Evolutionary conservation across 2,329 filamentous ascomycete species (phyloP), one percentile per base, ranked within the genome.

Genomic region (Stemphylium beticola): DNA sequence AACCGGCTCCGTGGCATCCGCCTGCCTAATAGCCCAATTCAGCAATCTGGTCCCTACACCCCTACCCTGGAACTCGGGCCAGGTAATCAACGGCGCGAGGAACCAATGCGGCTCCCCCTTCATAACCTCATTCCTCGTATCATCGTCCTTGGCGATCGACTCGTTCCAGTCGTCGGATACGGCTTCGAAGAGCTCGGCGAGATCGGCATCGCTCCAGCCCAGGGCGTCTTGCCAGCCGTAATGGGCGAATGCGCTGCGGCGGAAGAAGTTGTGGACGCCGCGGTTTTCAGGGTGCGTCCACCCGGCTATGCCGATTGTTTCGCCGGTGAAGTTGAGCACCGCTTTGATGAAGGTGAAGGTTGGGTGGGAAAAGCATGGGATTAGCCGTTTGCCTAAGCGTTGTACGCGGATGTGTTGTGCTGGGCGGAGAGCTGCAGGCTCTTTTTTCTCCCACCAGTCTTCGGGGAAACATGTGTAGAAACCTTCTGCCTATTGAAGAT

Each of bases 51-150:
- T 70, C 24, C 61, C 72, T 0, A 73, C 64, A 0, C 72, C 72
- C 12, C 56, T 57, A 0, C 70, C 69, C 53, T 72, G 72, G 31
- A 43, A 73, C 42, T 68, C 63, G 0, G 71, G 71, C 59, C 55
- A 73, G 5, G 61, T 67, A 4, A 68, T 37, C n/a, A 74, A 32
- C 20, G 65, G 58, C 40, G 62, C 65, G 9, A 74, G 62, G 62
- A 64, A 72, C 72, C 72, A 74, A 53, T 74, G 71, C 53, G 39
- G 34, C 17, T 73, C 59, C 0, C 58, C 65, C 0, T 53, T 55
- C 22, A 71, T 9, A 2, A 67, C 18, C 5, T 60, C 52, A 10
- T 22, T 41, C 29, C 71, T 51, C 2, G 53, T 22, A 2, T 48
- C 53, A 33, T 74, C 72, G 20, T 67, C 45, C 2, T 49, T 56